These are phyloP conservation scores for Capillidium rhysosporum DNA, from an alignment of 371 early-diverging fungal species.

Conservation along the genomic window DNA sequence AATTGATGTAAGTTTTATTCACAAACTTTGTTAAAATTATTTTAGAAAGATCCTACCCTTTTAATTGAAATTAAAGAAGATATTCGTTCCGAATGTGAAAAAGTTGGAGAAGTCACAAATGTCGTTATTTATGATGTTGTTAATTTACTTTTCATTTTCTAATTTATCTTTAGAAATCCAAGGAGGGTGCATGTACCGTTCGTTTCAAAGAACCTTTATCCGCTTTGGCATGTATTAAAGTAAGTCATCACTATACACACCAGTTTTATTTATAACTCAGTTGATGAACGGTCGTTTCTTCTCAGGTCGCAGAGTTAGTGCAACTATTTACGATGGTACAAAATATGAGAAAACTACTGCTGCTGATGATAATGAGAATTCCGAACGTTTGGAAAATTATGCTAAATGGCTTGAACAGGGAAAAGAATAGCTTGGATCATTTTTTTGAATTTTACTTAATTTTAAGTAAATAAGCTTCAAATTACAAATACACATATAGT, in stretches of 20 bases:
- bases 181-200: slow-evolving; percentile 77
- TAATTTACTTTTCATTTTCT: slow-evolving; percentile 3
- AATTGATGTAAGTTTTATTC: slow-evolving; percentile 34
- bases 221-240: slow-evolving; percentile 62
- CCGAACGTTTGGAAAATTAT: slow-evolving; percentile 49
- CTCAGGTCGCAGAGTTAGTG: slow-evolving; percentile 62
- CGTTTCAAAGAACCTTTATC: slow-evolving; percentile 61
- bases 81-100: slow-evolving; percentile 80
- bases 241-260: slow-evolving; percentile 11
- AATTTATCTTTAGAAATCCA: slow-evolving; percentile 27
- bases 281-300: slow-evolving; percentile 82
- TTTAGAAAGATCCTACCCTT: slow-evolving; percentile 62
- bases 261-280: slow-evolving; percentile 14
- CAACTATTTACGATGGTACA: slow-evolving; percentile 58
- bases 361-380: slow-evolving; percentile 43
- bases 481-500: no score
- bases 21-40: background rate
- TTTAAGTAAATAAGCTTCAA: no score
- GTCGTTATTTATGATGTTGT: slow-evolving; percentile 68
- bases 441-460: no score
- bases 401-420: slow-evolving; percentile 52
- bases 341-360: slow-evolving; percentile 29
- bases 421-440: background rate
- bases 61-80: slow-evolving; percentile 83
- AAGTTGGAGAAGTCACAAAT: slow-evolving; percentile 81